A percentile compares a stretch with the other conserved stretches of the same genome.
Evolutionary conservation across 2,329 filamentous ascomycete genomes (phyloP).

Genomic region (Exophiala oligosperma): DNA sequence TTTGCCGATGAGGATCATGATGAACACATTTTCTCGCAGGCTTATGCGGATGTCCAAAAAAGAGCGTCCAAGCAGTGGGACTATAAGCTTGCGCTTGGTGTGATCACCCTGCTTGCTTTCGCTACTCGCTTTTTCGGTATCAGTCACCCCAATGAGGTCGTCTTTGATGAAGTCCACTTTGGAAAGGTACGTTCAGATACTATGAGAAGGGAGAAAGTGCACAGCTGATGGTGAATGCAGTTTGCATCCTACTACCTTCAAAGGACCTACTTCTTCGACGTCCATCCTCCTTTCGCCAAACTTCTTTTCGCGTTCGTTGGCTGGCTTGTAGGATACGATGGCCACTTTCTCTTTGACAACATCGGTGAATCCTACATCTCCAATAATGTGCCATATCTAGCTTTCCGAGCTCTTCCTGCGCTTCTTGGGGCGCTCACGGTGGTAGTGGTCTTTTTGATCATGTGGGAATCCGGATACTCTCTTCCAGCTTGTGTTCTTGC

Average conservation of each 20-base stretch:
- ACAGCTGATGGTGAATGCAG: constrained; percentile 31
- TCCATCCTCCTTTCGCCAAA: constrained; percentile 97
- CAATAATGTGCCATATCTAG: constrained; percentile 96
- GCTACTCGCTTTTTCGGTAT: constrained; percentile 95
- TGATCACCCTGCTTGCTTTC: constrained; percentile 84
- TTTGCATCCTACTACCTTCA: constrained; percentile 77
- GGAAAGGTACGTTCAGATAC: constrained; percentile 73
- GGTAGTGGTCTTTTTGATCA: constrained; percentile 91
- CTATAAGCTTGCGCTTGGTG: constrained; percentile 73
- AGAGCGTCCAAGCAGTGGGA: constrained; percentile 67
- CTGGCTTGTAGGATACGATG: constrained; percentile 96
- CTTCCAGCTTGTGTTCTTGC: constrained; percentile 88
- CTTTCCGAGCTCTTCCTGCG: constrained; percentile 90
- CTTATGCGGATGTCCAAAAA: constrained; percentile 28
- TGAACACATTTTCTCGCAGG: constrained; percentile 17
- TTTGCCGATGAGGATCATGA: constrained; percentile 24
- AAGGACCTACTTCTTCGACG: constrained; percentile 99
- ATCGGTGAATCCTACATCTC: constrained; percentile 97
- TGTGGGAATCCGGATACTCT: constrained; percentile 99
- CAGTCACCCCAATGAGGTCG: constrained; percentile 90
- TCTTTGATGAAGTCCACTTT: constrained; percentile 99
- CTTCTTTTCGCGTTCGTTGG: constrained; percentile 95
- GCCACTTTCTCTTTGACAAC: constrained; percentile 97
- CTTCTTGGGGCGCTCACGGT: constrained; percentile 90
- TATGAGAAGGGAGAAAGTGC: too few species aligned